Conservation (phyloP, 169 alveolate species). For the Eimeria maxima region DNA sequence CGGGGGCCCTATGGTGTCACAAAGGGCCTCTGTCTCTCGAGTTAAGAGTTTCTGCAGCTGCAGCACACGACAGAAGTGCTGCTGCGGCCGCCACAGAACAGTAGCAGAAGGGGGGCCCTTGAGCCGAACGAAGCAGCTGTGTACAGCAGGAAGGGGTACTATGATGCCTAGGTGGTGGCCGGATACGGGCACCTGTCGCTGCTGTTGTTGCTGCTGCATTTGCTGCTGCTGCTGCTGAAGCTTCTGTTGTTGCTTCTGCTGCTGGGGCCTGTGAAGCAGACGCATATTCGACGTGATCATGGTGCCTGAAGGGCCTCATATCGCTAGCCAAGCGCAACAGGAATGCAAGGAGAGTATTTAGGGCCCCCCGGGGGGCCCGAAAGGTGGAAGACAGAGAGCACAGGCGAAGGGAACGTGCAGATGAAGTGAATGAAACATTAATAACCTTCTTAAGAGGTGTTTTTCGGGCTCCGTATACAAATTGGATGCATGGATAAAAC, state of each 20-base stretch:
- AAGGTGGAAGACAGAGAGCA: not conserved
- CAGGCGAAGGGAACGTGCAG: not conserved
- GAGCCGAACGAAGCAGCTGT: constrained; percentile 62
- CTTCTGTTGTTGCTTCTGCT: not conserved
- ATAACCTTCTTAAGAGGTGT: not conserved
- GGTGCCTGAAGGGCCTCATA: not conserved
- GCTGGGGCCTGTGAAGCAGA: not conserved
- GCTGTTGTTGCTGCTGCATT: constrained; percentile 49
- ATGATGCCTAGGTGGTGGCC: constrained; percentile 63
- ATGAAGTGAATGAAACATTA: not conserved
- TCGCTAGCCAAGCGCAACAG: not conserved
- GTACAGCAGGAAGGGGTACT: constrained; percentile 63
- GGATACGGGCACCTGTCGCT: constrained; percentile 9
- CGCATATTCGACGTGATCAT: not conserved
- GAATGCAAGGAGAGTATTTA: not conserved
- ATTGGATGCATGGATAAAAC: not conserved
- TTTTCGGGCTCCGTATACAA: not conserved
- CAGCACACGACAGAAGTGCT: constrained; percentile 79
- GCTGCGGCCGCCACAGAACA: constrained; percentile 57
- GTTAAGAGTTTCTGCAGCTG: constrained; percentile 65
- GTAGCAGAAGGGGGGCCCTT: constrained; percentile 74
- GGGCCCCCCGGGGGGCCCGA: constrained; percentile 50
- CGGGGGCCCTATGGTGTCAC: constrained; percentile 17
- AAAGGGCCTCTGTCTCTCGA: not conserved
- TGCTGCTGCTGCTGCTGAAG: constrained; percentile 47